These are phyloP conservation scores for Malassezia sp. DNA, from an alignment of 1,284 basidiomycete species.

Conservation along the genomic window DNA sequence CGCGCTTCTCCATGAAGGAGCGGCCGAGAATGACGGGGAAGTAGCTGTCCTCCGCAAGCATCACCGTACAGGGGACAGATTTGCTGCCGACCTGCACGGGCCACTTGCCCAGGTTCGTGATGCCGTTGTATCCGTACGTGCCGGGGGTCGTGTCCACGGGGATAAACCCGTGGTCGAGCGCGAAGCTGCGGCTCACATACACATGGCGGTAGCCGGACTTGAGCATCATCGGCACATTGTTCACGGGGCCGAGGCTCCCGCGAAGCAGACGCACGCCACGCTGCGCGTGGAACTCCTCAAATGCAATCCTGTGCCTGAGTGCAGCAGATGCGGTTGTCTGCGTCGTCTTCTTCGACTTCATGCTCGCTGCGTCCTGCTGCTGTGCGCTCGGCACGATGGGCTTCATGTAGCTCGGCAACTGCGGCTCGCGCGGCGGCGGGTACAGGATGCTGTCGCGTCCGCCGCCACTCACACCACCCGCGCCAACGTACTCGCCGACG, in stretches of 20 bases:
- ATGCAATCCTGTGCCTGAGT: slow-evolving; percentile 42
- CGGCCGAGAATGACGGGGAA: slow-evolving; percentile 92
- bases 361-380: slow-evolving; percentile 23
- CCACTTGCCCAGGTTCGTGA: slow-evolving; percentile 51
- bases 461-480: slow-evolving; percentile 39
- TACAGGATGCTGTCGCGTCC: slow-evolving; percentile 45
- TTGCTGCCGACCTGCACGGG: slow-evolving; percentile 50
- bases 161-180: slow-evolving; percentile 75
- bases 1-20: slow-evolving; percentile 81
- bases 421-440: slow-evolving; percentile 38
- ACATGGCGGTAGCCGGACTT: slow-evolving; percentile 88
- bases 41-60: slow-evolving; percentile 80
- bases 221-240: slow-evolving; percentile 65
- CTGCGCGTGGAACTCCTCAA: slow-evolving; percentile 45
- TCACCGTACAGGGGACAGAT: slow-evolving; percentile 51
- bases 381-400: slow-evolving; percentile 21
- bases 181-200: slow-evolving; percentile 89
- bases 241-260: slow-evolving; percentile 78
- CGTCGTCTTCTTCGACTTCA: slow-evolving; percentile 34
- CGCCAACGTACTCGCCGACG: slow-evolving; percentile 38
- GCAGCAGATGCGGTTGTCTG: slow-evolving; percentile 20
- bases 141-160: slow-evolving; percentile 60
- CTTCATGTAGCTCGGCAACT: slow-evolving; percentile 29
- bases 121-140: slow-evolving; percentile 67
- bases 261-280: slow-evolving; percentile 78